Evolutionary conservation across 768 basidiomycete species (phyloP), one percentile per base, ranked within the genome.

Genomic region (Podaxis sp.): DNA sequence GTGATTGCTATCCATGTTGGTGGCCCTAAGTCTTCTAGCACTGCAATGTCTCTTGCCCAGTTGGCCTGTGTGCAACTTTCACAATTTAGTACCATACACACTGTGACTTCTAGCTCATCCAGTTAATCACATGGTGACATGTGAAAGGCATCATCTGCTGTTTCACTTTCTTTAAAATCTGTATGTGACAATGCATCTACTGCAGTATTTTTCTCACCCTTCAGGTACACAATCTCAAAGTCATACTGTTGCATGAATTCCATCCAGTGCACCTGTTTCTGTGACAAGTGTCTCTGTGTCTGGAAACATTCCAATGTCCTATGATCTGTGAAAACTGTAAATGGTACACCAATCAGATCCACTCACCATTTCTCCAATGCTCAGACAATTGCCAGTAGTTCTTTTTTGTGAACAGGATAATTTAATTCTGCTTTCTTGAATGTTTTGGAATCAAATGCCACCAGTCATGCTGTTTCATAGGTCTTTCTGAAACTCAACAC

Each of bases 331-430:
- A 62, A 73, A 8, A 80, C 68, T 0, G 28, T 4, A 70, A 72
- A 66, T 2, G 17, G 57, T 12, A 53, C 36, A 6, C 75, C 68
- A 0, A 72, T 24, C 0, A 71, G 54, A 37, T 68, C 64, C 0
- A n/a, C 20, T 12, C 48, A 1, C 48, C n/a, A 22, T 12, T 49
- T 49, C 22, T 20, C 7, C 2, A 49, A n/a, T 1, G n/a, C 48
- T 24, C 69, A 53, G 0, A 80, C 66, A 12, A 80, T 75, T 0
- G 77, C 74, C 0, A 78, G 60, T 0, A 79, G 59, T 58, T 79
- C 77, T 60, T 75, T 73, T 58, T 80, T 69, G 49, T 79, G 76
- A 0, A 74, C 69, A 0, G 76, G 74, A 50, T 79, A 80, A 56
- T 78, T 77, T n/a, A 2, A 40, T 38, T 67, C 63, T 0, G 40